Conservation (phyloP, 257 asterid genomes). For the Penstemon barbatus region DNA sequence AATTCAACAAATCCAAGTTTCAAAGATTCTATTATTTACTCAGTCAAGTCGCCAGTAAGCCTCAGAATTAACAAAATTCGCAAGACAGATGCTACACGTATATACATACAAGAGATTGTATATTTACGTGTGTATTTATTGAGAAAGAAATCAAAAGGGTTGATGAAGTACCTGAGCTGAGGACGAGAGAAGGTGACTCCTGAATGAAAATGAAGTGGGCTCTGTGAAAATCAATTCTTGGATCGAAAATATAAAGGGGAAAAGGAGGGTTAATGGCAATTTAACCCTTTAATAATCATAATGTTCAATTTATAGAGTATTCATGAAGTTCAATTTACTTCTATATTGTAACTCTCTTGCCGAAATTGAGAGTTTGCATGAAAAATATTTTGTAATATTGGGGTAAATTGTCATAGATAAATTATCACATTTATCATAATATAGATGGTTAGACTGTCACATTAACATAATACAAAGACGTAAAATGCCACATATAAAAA, state of each 20-base stretch:
- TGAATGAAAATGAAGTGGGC: constrained; percentile 4
- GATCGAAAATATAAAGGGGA: not conserved
- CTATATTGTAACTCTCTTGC: no score
- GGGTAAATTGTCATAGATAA: no score
- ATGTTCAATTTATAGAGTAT: no score
- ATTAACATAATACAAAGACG: no score
- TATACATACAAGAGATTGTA: not conserved
- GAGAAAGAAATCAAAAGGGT: constrained; percentile 2
- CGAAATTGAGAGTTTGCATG: no score
- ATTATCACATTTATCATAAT: no score
- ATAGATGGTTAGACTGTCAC: no score
- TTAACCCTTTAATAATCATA: no score
- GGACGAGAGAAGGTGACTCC: constrained; percentile 8
- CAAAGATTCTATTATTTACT: not conserved
- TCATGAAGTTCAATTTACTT: no score
- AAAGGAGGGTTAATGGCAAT: not conserved
- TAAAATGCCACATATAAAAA: no score
- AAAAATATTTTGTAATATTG: no score
- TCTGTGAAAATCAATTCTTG: not conserved
- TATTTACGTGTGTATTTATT: not conserved
- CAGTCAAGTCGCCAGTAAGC: constrained; percentile 8
- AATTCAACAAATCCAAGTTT: constrained; percentile 13
- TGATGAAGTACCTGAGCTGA: constrained; percentile 23
- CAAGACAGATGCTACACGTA: constrained; percentile 5
- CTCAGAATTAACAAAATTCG: constrained; percentile 2